These are phyloP conservation scores for Tarenaya hassleriana DNA, from an alignment of 345 rosid species.

Conservation along the genomic window DNA sequence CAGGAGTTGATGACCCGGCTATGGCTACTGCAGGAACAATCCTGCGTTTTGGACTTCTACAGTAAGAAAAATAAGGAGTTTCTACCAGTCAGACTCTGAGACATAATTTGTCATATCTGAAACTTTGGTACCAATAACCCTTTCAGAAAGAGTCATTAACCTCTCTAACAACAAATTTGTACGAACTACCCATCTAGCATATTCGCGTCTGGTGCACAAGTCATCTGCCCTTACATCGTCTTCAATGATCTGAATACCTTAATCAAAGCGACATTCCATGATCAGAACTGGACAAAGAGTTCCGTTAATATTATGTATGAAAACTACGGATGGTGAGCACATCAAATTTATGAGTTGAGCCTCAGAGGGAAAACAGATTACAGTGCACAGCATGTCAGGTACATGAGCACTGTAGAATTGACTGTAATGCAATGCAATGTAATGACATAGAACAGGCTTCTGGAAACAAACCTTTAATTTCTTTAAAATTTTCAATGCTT, in stretches of 20 bases:
- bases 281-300: constrained; percentile 38
- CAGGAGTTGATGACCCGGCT: constrained; percentile 51
- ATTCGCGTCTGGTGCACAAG: constrained; percentile 81
- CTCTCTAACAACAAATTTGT: constrained; percentile 62
- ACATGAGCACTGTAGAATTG: no score
- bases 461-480: constrained; percentile 56
- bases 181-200: constrained; percentile 74
- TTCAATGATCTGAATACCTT: constrained; percentile 67
- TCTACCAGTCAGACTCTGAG: background rate
- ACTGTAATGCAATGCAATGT: background rate
- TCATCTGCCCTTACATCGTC: constrained; percentile 50
- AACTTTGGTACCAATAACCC: background rate
- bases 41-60: constrained; percentile 64
- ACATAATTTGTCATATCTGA: background rate
- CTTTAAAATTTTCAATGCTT: constrained; percentile 56
- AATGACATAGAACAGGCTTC: background rate
- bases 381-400: background rate
- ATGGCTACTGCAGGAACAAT: constrained; percentile 54
- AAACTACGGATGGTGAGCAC: no score
- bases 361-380: background rate
- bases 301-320: constrained; percentile 13
- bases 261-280: constrained; percentile 33
- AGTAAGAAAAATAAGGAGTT: background rate
- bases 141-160: constrained; percentile 27
- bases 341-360: background rate